These are phyloP conservation scores for Sclerotinia sclerotiorum DNA, from an alignment of 2,329 filamentous ascomycete genomes.

Conservation along the genomic window DNA sequence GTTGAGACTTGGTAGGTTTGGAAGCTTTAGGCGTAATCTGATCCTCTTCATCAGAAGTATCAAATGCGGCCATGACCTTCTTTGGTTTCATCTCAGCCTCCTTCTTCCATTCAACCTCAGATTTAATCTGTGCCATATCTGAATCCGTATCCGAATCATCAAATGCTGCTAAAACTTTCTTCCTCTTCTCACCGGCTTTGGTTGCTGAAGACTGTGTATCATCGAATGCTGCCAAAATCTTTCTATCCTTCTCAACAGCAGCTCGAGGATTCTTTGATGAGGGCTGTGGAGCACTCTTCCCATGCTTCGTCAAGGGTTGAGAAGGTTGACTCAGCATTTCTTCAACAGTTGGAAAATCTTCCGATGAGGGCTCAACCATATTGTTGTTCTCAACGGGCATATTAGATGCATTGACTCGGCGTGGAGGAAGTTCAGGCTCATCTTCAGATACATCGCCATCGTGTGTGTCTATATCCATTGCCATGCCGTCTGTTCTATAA, in stretches of 20 bases:
- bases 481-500: constrained; percentile 20
- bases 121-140: constrained; percentile 21
- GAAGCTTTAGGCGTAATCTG: constrained; percentile 1
- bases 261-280: not conserved
- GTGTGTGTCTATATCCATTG: constrained; percentile 12
- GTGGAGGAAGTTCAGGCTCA: constrained; percentile 22
- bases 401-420: not conserved
- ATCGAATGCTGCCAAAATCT: constrained; percentile 43
- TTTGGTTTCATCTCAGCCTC: constrained; percentile 11
- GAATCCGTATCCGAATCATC: constrained; percentile 13
- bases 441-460: not conserved
- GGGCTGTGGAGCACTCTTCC: constrained; percentile 24
- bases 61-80: constrained; percentile 26
- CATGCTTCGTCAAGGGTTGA: constrained; percentile 36
- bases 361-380: constrained; percentile 26
- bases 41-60: constrained; percentile 16
- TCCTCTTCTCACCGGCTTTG: constrained; percentile 28
- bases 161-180: constrained; percentile 27
- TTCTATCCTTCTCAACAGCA: constrained; percentile 17
- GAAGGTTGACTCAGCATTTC: constrained; percentile 36
- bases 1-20: constrained; percentile 30
- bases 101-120: constrained; percentile 16
- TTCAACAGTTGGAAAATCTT: constrained; percentile 34
- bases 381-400: not conserved
- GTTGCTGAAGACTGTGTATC: constrained; percentile 26